Evolutionary conservation across 78 protist genomes (phyloP), one percentile per base, ranked within the genome.

Genomic region (Dictyostelium brefeldianum): DNA sequence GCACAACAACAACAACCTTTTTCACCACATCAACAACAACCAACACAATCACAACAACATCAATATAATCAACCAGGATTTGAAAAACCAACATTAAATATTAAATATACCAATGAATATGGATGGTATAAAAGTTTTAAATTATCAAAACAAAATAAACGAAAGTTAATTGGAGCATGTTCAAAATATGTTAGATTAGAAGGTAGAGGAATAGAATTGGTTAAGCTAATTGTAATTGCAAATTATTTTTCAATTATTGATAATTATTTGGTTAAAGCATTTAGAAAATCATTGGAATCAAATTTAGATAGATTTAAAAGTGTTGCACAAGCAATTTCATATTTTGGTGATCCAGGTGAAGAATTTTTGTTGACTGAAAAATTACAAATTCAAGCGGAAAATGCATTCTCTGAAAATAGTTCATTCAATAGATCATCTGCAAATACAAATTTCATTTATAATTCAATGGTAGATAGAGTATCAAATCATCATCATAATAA

Each of bases 161-260:
- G 47, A 25, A 25, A 50, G 15, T 54, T 78, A 36, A 50, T 48
- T 41, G 36, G n/a, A 43, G n/a, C 10, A 22, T 2, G 43, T 6
- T 43, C 25, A 12, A 15, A 25, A 67, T 67, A 67, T 31, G 5
- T 78, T 0, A 15, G 18, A 54, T n/a, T 78, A 12, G 20, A 56
- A 53, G 75, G 64, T n/a, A 27, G 56, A 8, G 65, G 64, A n/a
- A 29, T 14, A n/a, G 15, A 43, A 46, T 29, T 87, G 18, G 51
- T 36, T 29, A 25, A 22, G 51, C 9, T 74, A 25, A 43, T 64
- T 1, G 18, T 53, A 10, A 1, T 47, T 0, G 83, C 93, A 47
- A 43, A 87, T 4, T 87, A 74, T 36, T 87, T 78, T 64, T 64
- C 62, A 22, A 20, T 87, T 8, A 46, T 77, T 9, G 84, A 64